Conservation (phyloP, 495 filamentous ascomycete genomes). For the Xylaria flabelliformis region DNA sequence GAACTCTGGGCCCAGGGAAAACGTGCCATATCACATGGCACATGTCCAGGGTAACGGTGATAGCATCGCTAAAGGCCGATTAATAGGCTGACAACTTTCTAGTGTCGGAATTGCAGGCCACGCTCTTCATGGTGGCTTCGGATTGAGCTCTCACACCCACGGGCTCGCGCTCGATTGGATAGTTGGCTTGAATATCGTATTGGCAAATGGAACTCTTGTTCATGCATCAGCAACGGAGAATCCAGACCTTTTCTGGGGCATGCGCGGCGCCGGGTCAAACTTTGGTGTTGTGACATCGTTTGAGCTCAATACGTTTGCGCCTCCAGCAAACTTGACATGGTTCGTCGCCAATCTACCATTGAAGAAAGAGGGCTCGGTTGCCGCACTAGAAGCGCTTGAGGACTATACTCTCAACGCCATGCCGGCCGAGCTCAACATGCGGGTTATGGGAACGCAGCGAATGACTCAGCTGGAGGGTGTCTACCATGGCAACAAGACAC, state of each 20-base stretch:
- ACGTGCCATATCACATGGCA: constrained; percentile 53
- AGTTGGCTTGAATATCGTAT: constrained; percentile 47
- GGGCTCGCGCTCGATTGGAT: constrained; percentile 56
- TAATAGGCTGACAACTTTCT: constrained; percentile 22
- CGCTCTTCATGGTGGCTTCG: constrained; percentile 53
- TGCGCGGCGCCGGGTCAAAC: constrained; percentile 51
- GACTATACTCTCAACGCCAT: constrained; percentile 45
- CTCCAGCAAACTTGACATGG: constrained; percentile 48
- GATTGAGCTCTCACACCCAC: constrained; percentile 53
- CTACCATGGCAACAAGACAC: constrained; percentile 46
- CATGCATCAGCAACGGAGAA: constrained; percentile 49
- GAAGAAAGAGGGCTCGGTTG: constrained; percentile 44
- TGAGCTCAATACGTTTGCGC: constrained; percentile 52
- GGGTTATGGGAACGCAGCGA: constrained; percentile 47
- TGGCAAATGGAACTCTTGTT: constrained; percentile 51
- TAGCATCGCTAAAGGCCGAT: not conserved
- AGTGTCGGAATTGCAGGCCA: constrained; percentile 55
- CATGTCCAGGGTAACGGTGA: constrained; percentile 50
- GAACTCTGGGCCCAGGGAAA: constrained; percentile 48
- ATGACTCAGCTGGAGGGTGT: constrained; percentile 52
- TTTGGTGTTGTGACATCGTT: constrained; percentile 52
- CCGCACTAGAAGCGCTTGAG: constrained; percentile 46
- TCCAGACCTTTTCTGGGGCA: constrained; percentile 52
- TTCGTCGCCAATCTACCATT: constrained; percentile 47
- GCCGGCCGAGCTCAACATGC: constrained; percentile 54